Evolutionary conservation across 257 asterid species (phyloP).

Genomic region (Agastache rugosa): DNA sequence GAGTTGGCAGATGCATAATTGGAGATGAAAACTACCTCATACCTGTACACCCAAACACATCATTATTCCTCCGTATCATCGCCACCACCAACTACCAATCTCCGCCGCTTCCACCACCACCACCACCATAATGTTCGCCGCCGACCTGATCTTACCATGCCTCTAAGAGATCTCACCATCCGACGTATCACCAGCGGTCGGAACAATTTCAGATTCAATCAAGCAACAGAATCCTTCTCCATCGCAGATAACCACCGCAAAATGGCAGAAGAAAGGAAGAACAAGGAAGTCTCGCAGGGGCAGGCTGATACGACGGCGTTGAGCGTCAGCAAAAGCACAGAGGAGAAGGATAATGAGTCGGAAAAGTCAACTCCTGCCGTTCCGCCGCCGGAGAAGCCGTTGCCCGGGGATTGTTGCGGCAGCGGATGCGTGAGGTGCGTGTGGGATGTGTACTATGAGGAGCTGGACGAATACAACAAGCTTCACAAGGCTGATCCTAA

Average conservation of each 20-base stretch:
- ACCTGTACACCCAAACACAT: neutral
- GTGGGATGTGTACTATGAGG: conserved; percentile 78
- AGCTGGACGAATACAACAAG: conserved; percentile 72
- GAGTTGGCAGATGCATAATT: neutral
- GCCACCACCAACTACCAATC: neutral
- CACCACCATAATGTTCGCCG: conserved; percentile 35
- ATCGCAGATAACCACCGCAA: conserved; percentile 21
- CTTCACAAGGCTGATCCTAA: conserved; percentile 41
- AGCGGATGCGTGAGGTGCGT: conserved; percentile 85
- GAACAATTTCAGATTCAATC: conserved; percentile 33
- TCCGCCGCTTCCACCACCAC: conserved; percentile 18
- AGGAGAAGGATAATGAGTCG: conserved; percentile 40
- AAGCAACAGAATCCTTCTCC: conserved; percentile 27
- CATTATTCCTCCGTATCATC: conserved; percentile 9
- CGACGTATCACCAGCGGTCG: conserved; percentile 38
- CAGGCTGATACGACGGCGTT: conserved; percentile 1
- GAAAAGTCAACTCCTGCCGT: conserved; percentile 43
- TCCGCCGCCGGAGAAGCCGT: conserved; percentile 82
- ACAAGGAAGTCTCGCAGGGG: neutral
- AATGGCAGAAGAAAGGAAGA: conserved; percentile 54
- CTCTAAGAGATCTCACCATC: conserved; percentile 45
- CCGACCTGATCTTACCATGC: conserved; percentile 35
- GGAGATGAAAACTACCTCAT: conserved; percentile 10
- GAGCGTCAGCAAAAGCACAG: conserved; percentile 19
- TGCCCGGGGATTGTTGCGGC: conserved; percentile 85